Conservation (phyloP, 805 yeast genomes). For the Candida orba region DNA sequence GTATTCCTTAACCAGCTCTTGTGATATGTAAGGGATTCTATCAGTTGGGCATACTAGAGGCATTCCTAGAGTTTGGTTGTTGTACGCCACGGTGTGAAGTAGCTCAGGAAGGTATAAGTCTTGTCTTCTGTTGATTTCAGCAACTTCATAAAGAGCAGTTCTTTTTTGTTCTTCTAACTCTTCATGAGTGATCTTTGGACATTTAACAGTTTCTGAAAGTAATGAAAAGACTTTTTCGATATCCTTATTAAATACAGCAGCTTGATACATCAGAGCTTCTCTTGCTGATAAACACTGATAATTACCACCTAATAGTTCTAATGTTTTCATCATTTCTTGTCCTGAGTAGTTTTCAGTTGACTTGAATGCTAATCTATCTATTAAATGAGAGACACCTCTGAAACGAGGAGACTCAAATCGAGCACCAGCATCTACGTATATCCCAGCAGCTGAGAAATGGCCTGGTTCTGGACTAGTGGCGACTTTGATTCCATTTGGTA, state of each 20-base stretch:
- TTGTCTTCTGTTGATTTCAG: slow-evolving; percentile 75
- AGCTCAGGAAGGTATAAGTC: slow-evolving; percentile 84
- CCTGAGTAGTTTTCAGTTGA: slow-evolving; percentile 56
- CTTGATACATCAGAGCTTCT: slow-evolving; percentile 89
- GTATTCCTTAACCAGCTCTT: slow-evolving; percentile 49
- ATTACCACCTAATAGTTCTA: slow-evolving; percentile 86
- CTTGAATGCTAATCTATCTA: slow-evolving; percentile 82
- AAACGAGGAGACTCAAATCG: slow-evolving; percentile 59
- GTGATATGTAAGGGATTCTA: slow-evolving; percentile 46
- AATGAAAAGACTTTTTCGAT: slow-evolving; percentile 71
- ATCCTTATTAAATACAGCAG: slow-evolving; percentile 85
- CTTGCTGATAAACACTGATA: slow-evolving; percentile 89
- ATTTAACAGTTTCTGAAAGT: slow-evolving; percentile 68
- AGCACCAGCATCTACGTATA: slow-evolving; percentile 87
- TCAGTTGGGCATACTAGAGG: slow-evolving; percentile 81
- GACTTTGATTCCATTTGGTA: slow-evolving; percentile 72
- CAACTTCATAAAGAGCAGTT: slow-evolving; percentile 75
- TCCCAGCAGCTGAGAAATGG: slow-evolving; percentile 85
- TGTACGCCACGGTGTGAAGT: slow-evolving; percentile 78
- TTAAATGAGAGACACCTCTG: slow-evolving; percentile 74
- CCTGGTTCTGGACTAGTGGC: slow-evolving; percentile 84
- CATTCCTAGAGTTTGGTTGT: slow-evolving; percentile 67
- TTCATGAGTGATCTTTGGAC: slow-evolving; percentile 57
- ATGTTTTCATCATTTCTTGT: slow-evolving; percentile 60
- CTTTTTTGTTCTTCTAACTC: slow-evolving; percentile 70